These are phyloP conservation scores for Aspergillus luchuensis DNA, from an alignment of 2,329 filamentous ascomycete genomes.

Conservation along the genomic window DNA sequence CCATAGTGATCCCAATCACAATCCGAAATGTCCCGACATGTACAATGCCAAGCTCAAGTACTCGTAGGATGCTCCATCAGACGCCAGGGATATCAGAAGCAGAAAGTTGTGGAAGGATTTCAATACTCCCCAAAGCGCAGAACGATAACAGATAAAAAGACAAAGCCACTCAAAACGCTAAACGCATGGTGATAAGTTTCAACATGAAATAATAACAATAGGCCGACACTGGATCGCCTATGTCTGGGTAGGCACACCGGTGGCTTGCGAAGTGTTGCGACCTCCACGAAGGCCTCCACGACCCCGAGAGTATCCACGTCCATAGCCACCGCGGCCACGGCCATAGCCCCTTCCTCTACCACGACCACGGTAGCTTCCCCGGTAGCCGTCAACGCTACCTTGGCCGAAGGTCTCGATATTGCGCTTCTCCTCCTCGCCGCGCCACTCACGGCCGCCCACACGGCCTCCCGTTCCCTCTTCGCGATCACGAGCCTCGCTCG, in stretches of 20 bases:
- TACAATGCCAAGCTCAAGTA: slow-evolving; percentile 27
- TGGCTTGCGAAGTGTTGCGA: slow-evolving; percentile 40
- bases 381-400: slow-evolving; percentile 87
- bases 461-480: slow-evolving; percentile 68
- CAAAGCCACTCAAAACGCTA: slow-evolving; percentile 14
- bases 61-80: slow-evolving; percentile 28
- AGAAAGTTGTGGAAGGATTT: slow-evolving; percentile 24
- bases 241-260: slow-evolving; percentile 40
- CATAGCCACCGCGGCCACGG: slow-evolving; percentile 52
- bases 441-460: slow-evolving; percentile 82
- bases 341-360: slow-evolving; percentile 54
- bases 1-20: slow-evolving; percentile 20
- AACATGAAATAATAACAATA: slow-evolving; percentile 12
- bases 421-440: slow-evolving; percentile 87
- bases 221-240: slow-evolving; percentile 19
- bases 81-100: slow-evolving; percentile 26
- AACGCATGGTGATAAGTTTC: slow-evolving; percentile 17
- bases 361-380: slow-evolving; percentile 73
- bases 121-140: slow-evolving; percentile 25
- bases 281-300: slow-evolving; percentile 45
- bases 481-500: slow-evolving; percentile 87
- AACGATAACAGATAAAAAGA: slow-evolving; percentile 14
- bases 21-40: slow-evolving; percentile 26
- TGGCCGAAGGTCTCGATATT: slow-evolving; percentile 98
- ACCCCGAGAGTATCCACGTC: slow-evolving; percentile 45